Percentiles rank a stretch among this genome's conserved stretches.
These are phyloP conservation scores for Aspergillus sp. DNA, from an alignment of 2,329 filamentous ascomycete species.

Conservation along the genomic window DNA sequence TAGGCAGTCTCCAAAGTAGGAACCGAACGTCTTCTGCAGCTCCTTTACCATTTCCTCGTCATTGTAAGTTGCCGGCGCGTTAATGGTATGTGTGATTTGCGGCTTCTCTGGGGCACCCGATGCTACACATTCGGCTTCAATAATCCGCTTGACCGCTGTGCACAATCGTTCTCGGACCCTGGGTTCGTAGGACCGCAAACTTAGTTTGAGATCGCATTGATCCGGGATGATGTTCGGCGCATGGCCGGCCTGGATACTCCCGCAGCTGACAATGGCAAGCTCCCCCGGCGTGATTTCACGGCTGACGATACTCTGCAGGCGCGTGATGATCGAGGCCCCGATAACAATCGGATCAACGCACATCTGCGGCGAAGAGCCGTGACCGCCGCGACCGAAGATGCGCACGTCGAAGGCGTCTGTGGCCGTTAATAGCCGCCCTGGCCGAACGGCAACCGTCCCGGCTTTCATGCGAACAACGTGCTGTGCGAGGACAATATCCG, in stretches of 20 bases:
- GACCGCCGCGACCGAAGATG: conserved; percentile 45
- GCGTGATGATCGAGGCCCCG: conserved; percentile 42
- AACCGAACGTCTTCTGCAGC: conserved; percentile 46
- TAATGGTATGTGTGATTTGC: conserved; percentile 39
- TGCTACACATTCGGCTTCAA: conserved; percentile 56
- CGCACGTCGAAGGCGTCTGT: conserved; percentile 40
- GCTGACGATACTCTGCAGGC: conserved; percentile 42
- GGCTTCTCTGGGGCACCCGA: conserved; percentile 47
- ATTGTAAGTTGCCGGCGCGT: conserved; percentile 54
- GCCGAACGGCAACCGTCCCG: conserved; percentile 34
- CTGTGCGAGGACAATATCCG: conserved; percentile 56
- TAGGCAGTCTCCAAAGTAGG: conserved; percentile 46
- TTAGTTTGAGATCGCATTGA: conserved; percentile 41
- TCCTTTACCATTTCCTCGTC: conserved; percentile 45
- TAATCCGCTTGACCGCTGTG: conserved; percentile 41
- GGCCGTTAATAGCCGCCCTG: conserved; percentile 36
- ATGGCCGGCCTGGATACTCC: conserved; percentile 44
- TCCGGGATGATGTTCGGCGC: conserved; percentile 50
- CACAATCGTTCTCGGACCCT: conserved; percentile 37
- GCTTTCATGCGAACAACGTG: conserved; percentile 51
- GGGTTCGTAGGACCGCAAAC: conserved; percentile 38
- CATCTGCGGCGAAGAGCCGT: conserved; percentile 44
- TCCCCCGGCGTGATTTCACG: conserved; percentile 43
- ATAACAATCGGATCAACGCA: conserved; percentile 51
- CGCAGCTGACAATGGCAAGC: conserved; percentile 47